phyloP scores from a whole-genome alignment of 176 grass and related monocot species.

The Paspalum vaginatum region DNA sequence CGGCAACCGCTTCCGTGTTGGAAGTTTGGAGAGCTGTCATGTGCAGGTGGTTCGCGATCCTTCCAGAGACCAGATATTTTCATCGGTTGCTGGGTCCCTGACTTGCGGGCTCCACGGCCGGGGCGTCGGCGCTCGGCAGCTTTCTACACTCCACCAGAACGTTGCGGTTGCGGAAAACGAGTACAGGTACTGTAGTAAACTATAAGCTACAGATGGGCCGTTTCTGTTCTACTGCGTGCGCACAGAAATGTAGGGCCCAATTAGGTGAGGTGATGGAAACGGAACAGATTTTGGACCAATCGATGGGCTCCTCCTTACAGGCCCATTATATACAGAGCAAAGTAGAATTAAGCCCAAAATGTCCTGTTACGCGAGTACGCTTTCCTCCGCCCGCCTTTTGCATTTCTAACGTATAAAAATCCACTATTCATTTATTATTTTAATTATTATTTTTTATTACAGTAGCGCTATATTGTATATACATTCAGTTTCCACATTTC shows the following conservation, averaged over 20 bases:
- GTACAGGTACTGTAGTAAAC: too few relatives aligned
- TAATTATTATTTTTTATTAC: too few relatives aligned
- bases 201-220: too few relatives aligned
- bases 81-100: neutral
- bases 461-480: too few relatives aligned
- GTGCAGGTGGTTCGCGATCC: slow-evolving; percentile 31
- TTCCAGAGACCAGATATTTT: slow-evolving; percentile 39
- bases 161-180: neutral
- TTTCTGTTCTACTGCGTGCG: neutral
- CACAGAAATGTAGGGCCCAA: neutral
- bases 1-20: neutral
- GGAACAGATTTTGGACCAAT: neutral
- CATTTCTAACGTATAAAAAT: too few relatives aligned
- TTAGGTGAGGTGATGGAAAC: neutral
- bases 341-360: neutral
- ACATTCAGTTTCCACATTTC: too few relatives aligned
- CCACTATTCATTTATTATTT: too few relatives aligned
- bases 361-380: neutral
- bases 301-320: neutral
- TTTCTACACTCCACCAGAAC: neutral
- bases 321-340: neutral
- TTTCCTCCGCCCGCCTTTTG: neutral
- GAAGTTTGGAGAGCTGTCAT: neutral
- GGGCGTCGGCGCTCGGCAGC: neutral
- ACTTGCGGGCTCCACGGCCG: neutral